Conservation (phyloP, 176 grass and related monocot species). For the Cenchrus americanus region DNA sequence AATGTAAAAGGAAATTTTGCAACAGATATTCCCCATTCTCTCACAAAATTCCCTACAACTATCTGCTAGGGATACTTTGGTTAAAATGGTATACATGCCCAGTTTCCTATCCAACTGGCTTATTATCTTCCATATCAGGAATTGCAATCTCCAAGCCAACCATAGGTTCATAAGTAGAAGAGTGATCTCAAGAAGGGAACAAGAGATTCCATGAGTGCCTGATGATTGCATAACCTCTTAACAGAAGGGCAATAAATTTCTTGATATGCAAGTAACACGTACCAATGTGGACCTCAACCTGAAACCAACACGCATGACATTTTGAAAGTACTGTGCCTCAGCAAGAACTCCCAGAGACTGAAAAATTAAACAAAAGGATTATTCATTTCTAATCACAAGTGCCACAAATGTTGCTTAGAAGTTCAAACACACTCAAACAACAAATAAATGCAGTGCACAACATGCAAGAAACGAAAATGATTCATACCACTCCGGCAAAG, state of each 20-base stretch:
- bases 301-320: constrained; percentile 96
- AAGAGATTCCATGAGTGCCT: neutral
- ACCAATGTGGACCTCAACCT: constrained; percentile 95
- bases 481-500: constrained; percentile 95
- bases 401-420: constrained; percentile 14
- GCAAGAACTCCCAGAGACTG: constrained; percentile 83
- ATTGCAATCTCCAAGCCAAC: neutral
- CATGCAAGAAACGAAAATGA: constrained; percentile 34
- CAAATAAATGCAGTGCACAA: constrained; percentile 27
- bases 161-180: constrained; percentile 18
- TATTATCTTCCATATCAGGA: constrained; percentile 17
- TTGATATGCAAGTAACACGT: constrained; percentile 43
- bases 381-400: neutral
- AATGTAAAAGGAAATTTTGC: neutral
- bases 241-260: constrained; percentile 31
- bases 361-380: constrained; percentile 23
- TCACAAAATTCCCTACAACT: neutral
- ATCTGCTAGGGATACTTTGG: neutral
- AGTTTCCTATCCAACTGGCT: neutral
- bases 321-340: constrained; percentile 99
- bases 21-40: neutral
- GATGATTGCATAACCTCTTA: constrained; percentile 8
- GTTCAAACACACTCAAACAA: constrained; percentile 28
- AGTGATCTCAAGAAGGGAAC: constrained; percentile 14
- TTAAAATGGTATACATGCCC: neutral